A percentile compares a stretch with the other conserved stretches of the same genome.
Conservation (phyloP, 2,329 filamentous ascomycete species). For the Stemphylium beticola region DNA sequence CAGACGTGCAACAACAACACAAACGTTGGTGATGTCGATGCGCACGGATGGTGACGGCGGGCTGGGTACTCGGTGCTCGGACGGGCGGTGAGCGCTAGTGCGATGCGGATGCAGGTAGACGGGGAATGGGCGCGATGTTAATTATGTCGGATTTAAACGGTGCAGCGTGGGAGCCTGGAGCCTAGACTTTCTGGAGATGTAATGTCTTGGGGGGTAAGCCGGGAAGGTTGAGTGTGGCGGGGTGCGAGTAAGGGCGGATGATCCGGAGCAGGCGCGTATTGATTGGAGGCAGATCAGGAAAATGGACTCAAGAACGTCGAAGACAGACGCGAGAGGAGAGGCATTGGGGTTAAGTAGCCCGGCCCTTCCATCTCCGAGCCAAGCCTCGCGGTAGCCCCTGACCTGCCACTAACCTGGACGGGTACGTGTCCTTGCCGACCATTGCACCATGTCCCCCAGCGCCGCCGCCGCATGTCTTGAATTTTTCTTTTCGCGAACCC, state of each 20-base stretch:
- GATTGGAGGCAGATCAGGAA: slow-evolving; percentile 45
- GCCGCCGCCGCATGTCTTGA: not conserved
- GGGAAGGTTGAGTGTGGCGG: slow-evolving; percentile 19
- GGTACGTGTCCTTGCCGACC: slow-evolving; percentile 23
- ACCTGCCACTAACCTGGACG: slow-evolving; percentile 26
- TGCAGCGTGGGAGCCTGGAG: slow-evolving; percentile 12
- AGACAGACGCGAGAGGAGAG: slow-evolving; percentile 27
- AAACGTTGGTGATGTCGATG: slow-evolving; percentile 21
- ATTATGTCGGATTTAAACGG: slow-evolving; percentile 10
- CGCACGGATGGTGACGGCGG: slow-evolving; percentile 31
- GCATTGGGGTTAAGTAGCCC: slow-evolving; percentile 29
- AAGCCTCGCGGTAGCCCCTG: slow-evolving; percentile 37
- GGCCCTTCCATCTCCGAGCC: slow-evolving; percentile 27
- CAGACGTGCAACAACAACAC: slow-evolving; percentile 28
- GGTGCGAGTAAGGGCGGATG: slow-evolving; percentile 29
- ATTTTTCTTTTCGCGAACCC: not conserved
- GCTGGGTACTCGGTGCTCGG: slow-evolving; percentile 25
- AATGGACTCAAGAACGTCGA: slow-evolving; percentile 25
- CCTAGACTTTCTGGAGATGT: not conserved
- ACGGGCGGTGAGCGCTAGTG: slow-evolving; percentile 27
- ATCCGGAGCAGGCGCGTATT: slow-evolving; percentile 40
- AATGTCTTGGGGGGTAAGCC: not conserved
- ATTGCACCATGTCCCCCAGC: slow-evolving; percentile 9
- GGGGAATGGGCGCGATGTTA: slow-evolving; percentile 19
- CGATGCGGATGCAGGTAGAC: slow-evolving; percentile 27